These are phyloP conservation scores for Scolecobasidium constrictum DNA, from an alignment of 2,329 filamentous ascomycete genomes.

Conservation along the genomic window DNA sequence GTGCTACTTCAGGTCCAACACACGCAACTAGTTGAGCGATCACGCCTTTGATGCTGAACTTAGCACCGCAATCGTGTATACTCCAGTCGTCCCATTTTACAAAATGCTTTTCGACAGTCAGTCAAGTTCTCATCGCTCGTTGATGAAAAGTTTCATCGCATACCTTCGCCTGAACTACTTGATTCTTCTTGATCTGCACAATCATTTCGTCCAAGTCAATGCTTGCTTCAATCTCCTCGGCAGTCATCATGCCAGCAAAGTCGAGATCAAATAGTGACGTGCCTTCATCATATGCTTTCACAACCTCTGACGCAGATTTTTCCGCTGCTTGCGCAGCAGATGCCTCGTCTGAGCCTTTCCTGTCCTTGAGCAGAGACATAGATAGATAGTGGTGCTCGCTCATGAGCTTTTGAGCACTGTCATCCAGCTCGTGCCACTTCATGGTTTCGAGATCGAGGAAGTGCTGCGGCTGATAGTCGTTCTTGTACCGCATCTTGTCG, in stretches of 20 bases:
- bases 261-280: slow-evolving; percentile 46
- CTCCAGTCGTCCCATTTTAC: slow-evolving; percentile 43
- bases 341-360: slow-evolving; percentile 3
- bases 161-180: slow-evolving; percentile 3
- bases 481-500: slow-evolving; percentile 78
- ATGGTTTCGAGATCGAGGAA: slow-evolving; percentile 41
- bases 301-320: background rate
- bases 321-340: slow-evolving; percentile 4
- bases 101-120: slow-evolving; percentile 39
- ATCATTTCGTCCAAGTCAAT: slow-evolving; percentile 50
- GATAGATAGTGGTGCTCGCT: slow-evolving; percentile 15
- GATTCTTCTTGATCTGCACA: background rate
- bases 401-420: slow-evolving; percentile 13
- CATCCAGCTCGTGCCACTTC: slow-evolving; percentile 47
- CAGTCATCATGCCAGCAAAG: slow-evolving; percentile 56
- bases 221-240: slow-evolving; percentile 38
- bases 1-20: slow-evolving; percentile 49
- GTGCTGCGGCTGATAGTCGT: slow-evolving; percentile 63
- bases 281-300: slow-evolving; percentile 13
- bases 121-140: too few relatives aligned
- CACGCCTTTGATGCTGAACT: slow-evolving; percentile 44
- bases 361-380: slow-evolving; percentile 5
- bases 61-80: background rate
- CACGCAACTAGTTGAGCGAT: slow-evolving; percentile 59
- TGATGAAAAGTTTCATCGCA: slow-evolving; percentile 2